Evolutionary conservation across 257 asterid genomes (phyloP).

Genomic region (Salvia splendens): DNA sequence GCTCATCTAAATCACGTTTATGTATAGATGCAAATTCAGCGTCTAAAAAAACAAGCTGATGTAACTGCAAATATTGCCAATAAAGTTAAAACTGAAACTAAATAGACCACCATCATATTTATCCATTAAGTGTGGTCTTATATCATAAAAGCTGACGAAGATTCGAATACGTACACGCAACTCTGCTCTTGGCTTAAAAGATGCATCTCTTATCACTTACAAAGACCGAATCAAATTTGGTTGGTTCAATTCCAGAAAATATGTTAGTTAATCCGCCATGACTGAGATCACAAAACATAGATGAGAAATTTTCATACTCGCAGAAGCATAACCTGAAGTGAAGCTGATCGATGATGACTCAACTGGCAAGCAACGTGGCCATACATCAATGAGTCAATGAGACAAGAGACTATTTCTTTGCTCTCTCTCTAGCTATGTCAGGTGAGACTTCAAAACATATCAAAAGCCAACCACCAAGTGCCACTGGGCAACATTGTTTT

Average conservation of each 20-base stretch:
- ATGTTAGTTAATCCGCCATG: not conserved
- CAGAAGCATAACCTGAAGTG: not conserved
- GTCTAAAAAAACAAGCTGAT: not conserved
- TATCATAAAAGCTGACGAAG: not conserved
- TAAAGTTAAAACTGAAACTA: not conserved
- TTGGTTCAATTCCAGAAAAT: slow-evolving; percentile 14
- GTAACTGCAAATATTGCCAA: not conserved
- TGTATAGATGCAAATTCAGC: too few relatives aligned
- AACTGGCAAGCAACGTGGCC: too few relatives aligned
- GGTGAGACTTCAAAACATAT: too few relatives aligned
- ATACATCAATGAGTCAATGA: too few relatives aligned
- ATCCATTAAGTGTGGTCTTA: not conserved
- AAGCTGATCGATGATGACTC: not conserved
- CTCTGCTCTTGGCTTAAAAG: not conserved
- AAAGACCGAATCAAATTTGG: not conserved
- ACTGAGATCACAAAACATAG: not conserved
- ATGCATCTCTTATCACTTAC: not conserved
- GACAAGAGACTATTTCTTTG: too few relatives aligned
- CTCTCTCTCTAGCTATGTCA: too few relatives aligned
- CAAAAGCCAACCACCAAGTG: too few relatives aligned
- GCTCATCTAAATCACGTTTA: slow-evolving; percentile 19
- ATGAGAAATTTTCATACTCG: not conserved
- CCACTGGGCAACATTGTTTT: too few relatives aligned
- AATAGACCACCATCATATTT: not conserved
- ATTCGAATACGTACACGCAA: not conserved